phyloP scores from a whole-genome alignment of 768 basidiomycete species.

The Boletus barrowsii region DNA sequence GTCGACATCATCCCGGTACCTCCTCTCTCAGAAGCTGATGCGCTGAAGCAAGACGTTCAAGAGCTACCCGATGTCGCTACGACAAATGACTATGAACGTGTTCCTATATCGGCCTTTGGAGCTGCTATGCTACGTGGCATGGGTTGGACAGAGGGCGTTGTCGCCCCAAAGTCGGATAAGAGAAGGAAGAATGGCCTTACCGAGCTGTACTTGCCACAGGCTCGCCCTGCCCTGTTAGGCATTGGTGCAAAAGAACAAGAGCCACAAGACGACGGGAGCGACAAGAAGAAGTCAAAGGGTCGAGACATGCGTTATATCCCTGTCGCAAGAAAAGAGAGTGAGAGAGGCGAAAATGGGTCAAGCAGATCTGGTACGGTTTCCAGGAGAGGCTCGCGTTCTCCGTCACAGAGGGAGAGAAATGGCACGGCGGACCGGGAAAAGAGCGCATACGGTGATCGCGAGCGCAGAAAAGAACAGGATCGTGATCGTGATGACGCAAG shows the following conservation, averaged over 20 bases:
- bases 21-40: conserved; percentile 74
- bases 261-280: conserved; percentile 64
- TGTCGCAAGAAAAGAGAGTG: conserved; percentile 66
- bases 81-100: conserved; percentile 81
- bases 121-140: conserved; percentile 91
- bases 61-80: conserved; percentile 76
- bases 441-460: conserved; percentile 13
- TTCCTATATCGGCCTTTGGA: conserved; percentile 92
- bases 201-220: conserved; percentile 78
- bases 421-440: conserved; percentile 5
- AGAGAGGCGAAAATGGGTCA: conserved; percentile 26
- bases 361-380: conserved; percentile 42
- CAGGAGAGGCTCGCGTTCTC: conserved; percentile 50
- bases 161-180: conserved; percentile 56
- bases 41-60: conserved; percentile 77
- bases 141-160: conserved; percentile 89
- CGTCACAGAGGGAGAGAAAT: conserved; percentile 26
- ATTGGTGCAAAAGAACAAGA: conserved; percentile 92
- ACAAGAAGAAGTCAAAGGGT: conserved; percentile 43
- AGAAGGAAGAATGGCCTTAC: conserved; percentile 53
- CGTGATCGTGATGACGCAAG: conserved; percentile 12
- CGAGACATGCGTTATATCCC: conserved; percentile 83
- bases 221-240: conserved; percentile 84
- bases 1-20: conserved; percentile 63
- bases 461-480: conserved; percentile 12